Percentiles rank a stretch among this genome's conserved stretches.
Evolutionary conservation across 805 yeast genomes (phyloP).

Genomic region (Wickerhamomyces tratensis): DNA sequence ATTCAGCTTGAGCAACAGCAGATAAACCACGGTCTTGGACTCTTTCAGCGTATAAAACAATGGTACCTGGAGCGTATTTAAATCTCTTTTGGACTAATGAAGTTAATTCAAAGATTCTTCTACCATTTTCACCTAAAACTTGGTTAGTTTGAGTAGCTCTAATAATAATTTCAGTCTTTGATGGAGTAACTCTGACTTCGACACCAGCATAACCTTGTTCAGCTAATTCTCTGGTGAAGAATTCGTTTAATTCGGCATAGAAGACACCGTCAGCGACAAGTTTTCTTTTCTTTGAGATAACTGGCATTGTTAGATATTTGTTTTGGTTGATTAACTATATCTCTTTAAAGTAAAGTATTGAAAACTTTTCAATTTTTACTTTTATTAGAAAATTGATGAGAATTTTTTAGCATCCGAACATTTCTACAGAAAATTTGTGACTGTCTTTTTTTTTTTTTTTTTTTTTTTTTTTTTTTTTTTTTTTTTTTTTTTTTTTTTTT

Average conservation of each 20-base stretch:
- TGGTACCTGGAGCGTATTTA: slow-evolving; percentile 88
- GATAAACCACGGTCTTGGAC: slow-evolving; percentile 99
- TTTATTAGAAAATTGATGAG: too few relatives aligned
- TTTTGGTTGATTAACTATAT: too few relatives aligned
- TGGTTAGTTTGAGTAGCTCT: slow-evolving; percentile 99
- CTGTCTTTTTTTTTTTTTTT: too few relatives aligned
- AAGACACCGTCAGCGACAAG: slow-evolving; percentile 99
- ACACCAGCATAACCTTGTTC: slow-evolving; percentile 99
- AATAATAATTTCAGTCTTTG: slow-evolving; percentile 96
- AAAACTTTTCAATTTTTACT: too few relatives aligned
- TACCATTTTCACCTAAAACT: slow-evolving; percentile 99
- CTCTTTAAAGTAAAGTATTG: too few relatives aligned
- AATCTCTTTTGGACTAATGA: slow-evolving; percentile 98
- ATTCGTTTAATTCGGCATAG: slow-evolving; percentile 99
- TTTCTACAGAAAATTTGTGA: too few relatives aligned
- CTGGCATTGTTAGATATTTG: slow-evolving; percentile 22
- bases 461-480: too few relatives aligned
- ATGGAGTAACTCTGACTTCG: slow-evolving; percentile 97
- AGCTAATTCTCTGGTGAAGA: slow-evolving; percentile 99
- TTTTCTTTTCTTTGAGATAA: slow-evolving; percentile 97
- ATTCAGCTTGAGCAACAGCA: slow-evolving; percentile 99
- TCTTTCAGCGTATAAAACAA: slow-evolving; percentile 96
- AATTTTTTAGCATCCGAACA: too few relatives aligned
- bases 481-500: too few relatives aligned
- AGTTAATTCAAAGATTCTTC: slow-evolving; percentile 98